Evolutionary conservation across 2,329 filamentous ascomycete species (phyloP).

Genomic region (Scedosporium dehoogii): DNA sequence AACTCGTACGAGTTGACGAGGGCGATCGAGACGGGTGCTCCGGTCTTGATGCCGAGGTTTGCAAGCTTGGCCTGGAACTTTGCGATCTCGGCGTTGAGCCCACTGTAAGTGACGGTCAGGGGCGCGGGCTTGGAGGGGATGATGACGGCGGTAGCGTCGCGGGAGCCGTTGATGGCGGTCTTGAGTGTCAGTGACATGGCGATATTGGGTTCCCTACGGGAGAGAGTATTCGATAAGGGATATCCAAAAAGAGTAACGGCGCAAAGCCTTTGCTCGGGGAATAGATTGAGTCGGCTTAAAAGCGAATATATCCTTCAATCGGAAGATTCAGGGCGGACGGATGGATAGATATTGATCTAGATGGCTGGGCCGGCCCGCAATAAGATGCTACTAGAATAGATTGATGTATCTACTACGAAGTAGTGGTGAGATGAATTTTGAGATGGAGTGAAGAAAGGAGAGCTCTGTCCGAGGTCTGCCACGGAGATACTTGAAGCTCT

Average conservation of each 20-base stretch:
- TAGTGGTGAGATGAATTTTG: neutral
- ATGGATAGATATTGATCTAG: neutral
- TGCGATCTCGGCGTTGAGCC: constrained; percentile 55
- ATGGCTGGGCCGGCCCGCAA: neutral
- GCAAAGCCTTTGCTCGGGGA: neutral
- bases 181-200: constrained; percentile 36
- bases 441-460: neutral
- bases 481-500: neutral
- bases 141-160: constrained; percentile 53
- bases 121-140: constrained; percentile 54
- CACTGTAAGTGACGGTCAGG: constrained; percentile 59
- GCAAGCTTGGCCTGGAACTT: constrained; percentile 72
- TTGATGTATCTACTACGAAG: neutral
- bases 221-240: neutral
- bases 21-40: constrained; percentile 70
- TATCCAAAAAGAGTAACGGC: neutral
- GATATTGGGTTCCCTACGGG: neutral
- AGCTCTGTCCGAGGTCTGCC: neutral
- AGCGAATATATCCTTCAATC: neutral
- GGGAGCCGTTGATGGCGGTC: constrained; percentile 36
- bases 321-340: neutral
- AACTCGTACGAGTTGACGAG: constrained; percentile 81
- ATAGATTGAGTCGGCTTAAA: neutral
- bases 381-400: neutral
- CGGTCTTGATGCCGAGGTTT: constrained; percentile 57